Evolutionary conservation across 1,139 yeast species (phyloP).

Genomic region (Sugiyamaella pinicola): DNA sequence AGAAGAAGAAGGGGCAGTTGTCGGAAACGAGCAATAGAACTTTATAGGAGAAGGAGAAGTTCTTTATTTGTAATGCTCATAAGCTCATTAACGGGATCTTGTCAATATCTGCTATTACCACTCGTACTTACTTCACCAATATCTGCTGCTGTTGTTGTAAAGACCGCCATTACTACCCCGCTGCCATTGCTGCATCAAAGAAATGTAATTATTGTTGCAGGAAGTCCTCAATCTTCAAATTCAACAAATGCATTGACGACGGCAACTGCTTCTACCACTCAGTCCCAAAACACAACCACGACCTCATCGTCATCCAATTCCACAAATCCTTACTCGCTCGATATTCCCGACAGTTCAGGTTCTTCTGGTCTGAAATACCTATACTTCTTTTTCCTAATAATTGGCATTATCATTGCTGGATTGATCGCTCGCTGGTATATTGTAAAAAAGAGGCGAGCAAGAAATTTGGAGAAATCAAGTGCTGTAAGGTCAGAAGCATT

Average conservation of each 20-base stretch:
- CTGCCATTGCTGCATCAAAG: neutral
- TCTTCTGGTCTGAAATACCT: constrained; percentile 32
- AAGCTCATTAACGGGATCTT: neutral
- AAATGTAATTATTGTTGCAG: constrained; percentile 19
- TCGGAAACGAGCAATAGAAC: neutral
- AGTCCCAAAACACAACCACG: constrained; percentile 15
- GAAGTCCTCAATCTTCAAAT: constrained; percentile 9
- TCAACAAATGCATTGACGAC: constrained; percentile 8
- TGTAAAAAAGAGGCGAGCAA: constrained; percentile 32
- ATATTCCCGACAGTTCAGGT: constrained; percentile 23
- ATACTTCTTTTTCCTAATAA: constrained; percentile 34
- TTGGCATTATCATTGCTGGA: constrained; percentile 34
- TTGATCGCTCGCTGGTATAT: constrained; percentile 31
- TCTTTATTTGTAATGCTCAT: no score
- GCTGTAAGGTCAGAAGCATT: constrained; percentile 34
- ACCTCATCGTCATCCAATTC: constrained; percentile 16
- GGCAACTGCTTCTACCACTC: constrained; percentile 1
- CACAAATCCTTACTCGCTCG: constrained; percentile 24
- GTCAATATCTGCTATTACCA: neutral
- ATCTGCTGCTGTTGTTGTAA: neutral
- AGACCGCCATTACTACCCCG: neutral
- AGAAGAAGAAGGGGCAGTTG: neutral
- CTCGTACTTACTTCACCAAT: neutral
- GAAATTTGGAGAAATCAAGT: constrained; percentile 27
- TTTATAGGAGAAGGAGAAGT: neutral